phyloP scores from a whole-genome alignment of 176 grass and related monocot species.

The Urochloa ruziziensis region DNA sequence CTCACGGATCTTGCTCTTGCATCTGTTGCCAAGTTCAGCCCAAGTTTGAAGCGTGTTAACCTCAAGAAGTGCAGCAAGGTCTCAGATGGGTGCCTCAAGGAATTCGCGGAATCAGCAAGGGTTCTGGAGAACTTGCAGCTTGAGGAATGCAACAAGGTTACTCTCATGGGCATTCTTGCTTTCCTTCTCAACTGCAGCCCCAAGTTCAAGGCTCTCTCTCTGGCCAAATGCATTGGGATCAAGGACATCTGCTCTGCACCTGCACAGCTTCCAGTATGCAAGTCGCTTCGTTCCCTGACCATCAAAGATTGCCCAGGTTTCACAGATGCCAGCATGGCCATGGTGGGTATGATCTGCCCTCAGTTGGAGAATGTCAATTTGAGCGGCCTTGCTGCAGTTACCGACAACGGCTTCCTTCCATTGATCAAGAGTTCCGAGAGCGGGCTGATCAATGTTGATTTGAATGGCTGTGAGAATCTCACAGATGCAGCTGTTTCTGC shows the following conservation, averaged over 20 bases:
- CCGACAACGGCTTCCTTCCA: slow-evolving; percentile 68
- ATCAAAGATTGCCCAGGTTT: slow-evolving; percentile 79
- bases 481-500: slow-evolving; percentile 52
- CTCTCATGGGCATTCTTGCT: slow-evolving; percentile 68
- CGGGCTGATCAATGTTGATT: slow-evolving; percentile 71
- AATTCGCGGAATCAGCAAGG: slow-evolving; percentile 56
- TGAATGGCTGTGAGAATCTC: slow-evolving; percentile 74
- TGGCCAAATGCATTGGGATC: slow-evolving; percentile 84
- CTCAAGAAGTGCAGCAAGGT: slow-evolving; percentile 68
- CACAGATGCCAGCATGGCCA: slow-evolving; percentile 71
- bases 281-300: slow-evolving; percentile 65
- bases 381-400: slow-evolving; percentile 63
- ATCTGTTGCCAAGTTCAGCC: slow-evolving; percentile 73
- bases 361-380: slow-evolving; percentile 77
- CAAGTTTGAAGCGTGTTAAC: slow-evolving; percentile 63
- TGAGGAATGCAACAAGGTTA: slow-evolving; percentile 77
- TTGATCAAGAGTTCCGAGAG: slow-evolving; percentile 66
- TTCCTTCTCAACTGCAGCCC: slow-evolving; percentile 70
- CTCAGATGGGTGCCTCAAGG: slow-evolving; percentile 70
- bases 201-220: slow-evolving; percentile 65
- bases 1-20: slow-evolving; percentile 70
- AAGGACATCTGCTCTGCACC: slow-evolving; percentile 70
- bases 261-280: slow-evolving; percentile 62
- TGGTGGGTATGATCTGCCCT: slow-evolving; percentile 84
- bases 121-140: slow-evolving; percentile 63